Percentiles rank a stretch among this genome's conserved stretches.
Conservation (phyloP, 116 monocot genomes). For the Dioscorea cayenensis region DNA sequence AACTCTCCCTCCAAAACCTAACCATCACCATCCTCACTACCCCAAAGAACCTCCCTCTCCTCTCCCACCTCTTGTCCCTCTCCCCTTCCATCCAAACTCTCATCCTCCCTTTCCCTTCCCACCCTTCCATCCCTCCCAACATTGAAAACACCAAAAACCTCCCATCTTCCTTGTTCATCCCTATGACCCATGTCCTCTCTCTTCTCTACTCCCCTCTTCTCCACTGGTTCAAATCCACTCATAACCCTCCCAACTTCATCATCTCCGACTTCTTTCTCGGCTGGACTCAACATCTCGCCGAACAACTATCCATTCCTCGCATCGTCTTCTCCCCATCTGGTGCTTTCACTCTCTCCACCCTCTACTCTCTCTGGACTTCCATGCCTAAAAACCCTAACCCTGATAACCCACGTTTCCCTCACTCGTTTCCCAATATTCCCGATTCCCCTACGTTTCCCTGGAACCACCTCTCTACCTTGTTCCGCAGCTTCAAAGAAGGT, state of each 20-base stretch:
- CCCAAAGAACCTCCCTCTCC: conserved; percentile 31
- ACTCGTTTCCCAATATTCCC: conserved; percentile 16
- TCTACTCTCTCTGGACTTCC: conserved; percentile 22
- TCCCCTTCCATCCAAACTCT: conserved; percentile 27
- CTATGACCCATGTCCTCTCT: conserved; percentile 15
- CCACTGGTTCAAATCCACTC: conserved; percentile 25
- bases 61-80: conserved; percentile 27
- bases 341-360: conserved; percentile 12
- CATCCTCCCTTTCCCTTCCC: conserved; percentile 36
- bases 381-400: conserved; percentile 9
- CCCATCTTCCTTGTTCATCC: background rate
- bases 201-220: conserved; percentile 31
- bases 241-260: conserved; percentile 17
- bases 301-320: conserved; percentile 32
- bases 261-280: conserved; percentile 52
- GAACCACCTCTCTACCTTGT: conserved; percentile 24
- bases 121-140: conserved; percentile 19
- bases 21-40: conserved; percentile 43
- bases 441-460: background rate
- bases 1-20: conserved; percentile 22
- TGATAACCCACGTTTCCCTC: background rate
- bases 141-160: conserved; percentile 25
- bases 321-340: conserved; percentile 43
- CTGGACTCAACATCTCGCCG: conserved; percentile 38
- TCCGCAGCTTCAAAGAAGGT: conserved; percentile 24